Percentiles rank a stretch among this genome's conserved stretches.
Conservation (phyloP, 1,139 yeast genomes). For the Arxiozyma telluris region DNA sequence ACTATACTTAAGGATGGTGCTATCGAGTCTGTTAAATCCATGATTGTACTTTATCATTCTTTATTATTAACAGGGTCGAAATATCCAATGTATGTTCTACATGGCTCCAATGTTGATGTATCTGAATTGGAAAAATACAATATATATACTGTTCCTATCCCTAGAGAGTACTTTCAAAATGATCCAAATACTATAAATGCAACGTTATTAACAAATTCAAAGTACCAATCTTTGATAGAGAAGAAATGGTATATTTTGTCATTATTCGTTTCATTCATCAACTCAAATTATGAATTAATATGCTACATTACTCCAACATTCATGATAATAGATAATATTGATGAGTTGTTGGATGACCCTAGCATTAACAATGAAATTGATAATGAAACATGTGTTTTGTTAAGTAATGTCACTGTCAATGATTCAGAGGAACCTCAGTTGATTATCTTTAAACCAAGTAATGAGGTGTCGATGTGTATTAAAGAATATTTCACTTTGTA, state of each 20-base stretch:
- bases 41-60: constrained; percentile 23
- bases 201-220: not conserved
- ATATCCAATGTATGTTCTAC: constrained; percentile 21
- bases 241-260: constrained; percentile 17
- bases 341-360: constrained; percentile 22
- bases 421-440: constrained; percentile 16
- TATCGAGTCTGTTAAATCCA: constrained; percentile 16
- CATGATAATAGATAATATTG: constrained; percentile 23
- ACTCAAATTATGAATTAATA: constrained; percentile 18
- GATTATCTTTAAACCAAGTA: constrained; percentile 24
- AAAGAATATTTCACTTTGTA: constrained; percentile 28
- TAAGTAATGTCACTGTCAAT: constrained; percentile 10
- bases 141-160: constrained; percentile 9
- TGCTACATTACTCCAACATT: constrained; percentile 28
- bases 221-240: not conserved
- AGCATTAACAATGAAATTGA: constrained; percentile 23
- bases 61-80: constrained; percentile 19
- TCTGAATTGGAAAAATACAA: constrained; percentile 13
- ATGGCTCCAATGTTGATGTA: constrained; percentile 13
- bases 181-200: not conserved
- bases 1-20: constrained; percentile 18
- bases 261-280: constrained; percentile 18
- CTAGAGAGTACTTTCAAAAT: constrained; percentile 7
- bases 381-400: constrained; percentile 22
- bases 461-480: constrained; percentile 28